A percentile compares a stretch with the other conserved stretches of the same genome.
Evolutionary conservation across 2,329 filamentous ascomycete species (phyloP).

Genomic region (Paecilomyces sp.): DNA sequence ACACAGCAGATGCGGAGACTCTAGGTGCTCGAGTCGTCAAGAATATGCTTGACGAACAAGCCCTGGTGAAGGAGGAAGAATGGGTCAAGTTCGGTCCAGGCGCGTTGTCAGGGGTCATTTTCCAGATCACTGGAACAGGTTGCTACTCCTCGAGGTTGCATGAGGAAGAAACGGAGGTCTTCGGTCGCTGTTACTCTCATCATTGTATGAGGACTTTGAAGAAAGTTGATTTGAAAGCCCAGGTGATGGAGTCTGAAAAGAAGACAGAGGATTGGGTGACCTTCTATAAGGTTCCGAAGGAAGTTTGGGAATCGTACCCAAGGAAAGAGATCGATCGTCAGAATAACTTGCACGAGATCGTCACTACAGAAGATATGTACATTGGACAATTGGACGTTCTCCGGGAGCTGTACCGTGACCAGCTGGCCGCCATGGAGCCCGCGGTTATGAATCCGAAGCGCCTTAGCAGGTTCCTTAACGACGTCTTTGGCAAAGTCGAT

Average conservation of each 20-base stretch:
- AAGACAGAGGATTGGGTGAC: slow-evolving; percentile 80
- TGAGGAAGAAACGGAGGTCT: slow-evolving; percentile 49
- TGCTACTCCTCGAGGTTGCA: slow-evolving; percentile 88
- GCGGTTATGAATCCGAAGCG: slow-evolving; percentile 74
- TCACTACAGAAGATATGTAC: slow-evolving; percentile 85
- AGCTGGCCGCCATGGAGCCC: slow-evolving; percentile 64
- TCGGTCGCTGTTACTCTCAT: slow-evolving; percentile 82
- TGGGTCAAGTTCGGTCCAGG: slow-evolving; percentile 90
- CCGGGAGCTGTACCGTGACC: slow-evolving; percentile 76
- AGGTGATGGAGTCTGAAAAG: slow-evolving; percentile 60
- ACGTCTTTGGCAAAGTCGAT: slow-evolving; percentile 88
- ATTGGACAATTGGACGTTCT: slow-evolving; percentile 86
- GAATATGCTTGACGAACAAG: slow-evolving; percentile 70
- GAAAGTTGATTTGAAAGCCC: slow-evolving; percentile 79
- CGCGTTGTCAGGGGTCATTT: slow-evolving; percentile 79
- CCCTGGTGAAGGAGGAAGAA: slow-evolving; percentile 82
- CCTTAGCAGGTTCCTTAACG: slow-evolving; percentile 69
- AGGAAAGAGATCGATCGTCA: slow-evolving; percentile 90
- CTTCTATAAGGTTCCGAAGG: slow-evolving; percentile 77
- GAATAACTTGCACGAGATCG: slow-evolving; percentile 90
- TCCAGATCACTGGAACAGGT: slow-evolving; percentile 82
- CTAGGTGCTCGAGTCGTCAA: slow-evolving; percentile 70
- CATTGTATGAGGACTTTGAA: slow-evolving; percentile 91
- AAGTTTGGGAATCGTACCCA: slow-evolving; percentile 61
- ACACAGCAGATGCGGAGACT: slow-evolving; percentile 89